phyloP scores from a whole-genome alignment of 768 basidiomycete genomes.

The Calocera cornea region DNA sequence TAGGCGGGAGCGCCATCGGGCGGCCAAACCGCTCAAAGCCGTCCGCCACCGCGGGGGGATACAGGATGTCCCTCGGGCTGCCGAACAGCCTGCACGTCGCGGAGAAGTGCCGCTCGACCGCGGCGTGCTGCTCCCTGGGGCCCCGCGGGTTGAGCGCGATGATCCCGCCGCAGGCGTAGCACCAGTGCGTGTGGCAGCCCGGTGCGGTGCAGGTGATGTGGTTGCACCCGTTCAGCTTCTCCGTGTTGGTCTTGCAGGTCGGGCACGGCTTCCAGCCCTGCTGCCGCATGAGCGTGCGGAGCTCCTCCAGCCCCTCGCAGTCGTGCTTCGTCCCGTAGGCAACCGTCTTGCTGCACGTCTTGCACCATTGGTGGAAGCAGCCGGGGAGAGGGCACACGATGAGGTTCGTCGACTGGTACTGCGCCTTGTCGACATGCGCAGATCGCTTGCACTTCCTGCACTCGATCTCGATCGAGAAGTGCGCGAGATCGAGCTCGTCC shows the following conservation, averaged over 20 bases:
- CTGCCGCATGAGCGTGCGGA: conserved; percentile 37
- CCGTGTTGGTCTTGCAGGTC: conserved; percentile 14
- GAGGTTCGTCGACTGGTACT: conserved; percentile 29
- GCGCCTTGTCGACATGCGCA: conserved; percentile 38
- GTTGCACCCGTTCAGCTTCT: neutral
- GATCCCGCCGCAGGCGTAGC: neutral
- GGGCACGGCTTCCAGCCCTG: conserved; percentile 54
- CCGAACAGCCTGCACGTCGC: neutral
- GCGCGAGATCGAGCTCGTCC: conserved; percentile 36
- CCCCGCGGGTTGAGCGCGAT: neutral
- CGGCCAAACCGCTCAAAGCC: neutral
- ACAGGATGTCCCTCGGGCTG: neutral
- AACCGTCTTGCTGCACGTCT: conserved; percentile 37
- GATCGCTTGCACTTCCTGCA: conserved; percentile 42
- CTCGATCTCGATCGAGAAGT: conserved; percentile 32
- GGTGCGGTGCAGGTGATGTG: neutral
- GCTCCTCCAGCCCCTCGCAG: conserved; percentile 45
- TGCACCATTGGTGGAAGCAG: conserved; percentile 48
- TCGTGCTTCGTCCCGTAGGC: conserved; percentile 32
- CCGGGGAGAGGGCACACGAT: conserved; percentile 37
- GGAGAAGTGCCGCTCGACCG: neutral
- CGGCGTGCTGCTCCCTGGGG: neutral
- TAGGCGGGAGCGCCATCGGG: neutral
- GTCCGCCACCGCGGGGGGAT: neutral
- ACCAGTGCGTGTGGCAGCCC: neutral